A percentile compares a stretch with the other conserved stretches of the same genome.
Evolutionary conservation across 768 basidiomycete species (phyloP).

Genomic region (Kwoniella sp.): DNA sequence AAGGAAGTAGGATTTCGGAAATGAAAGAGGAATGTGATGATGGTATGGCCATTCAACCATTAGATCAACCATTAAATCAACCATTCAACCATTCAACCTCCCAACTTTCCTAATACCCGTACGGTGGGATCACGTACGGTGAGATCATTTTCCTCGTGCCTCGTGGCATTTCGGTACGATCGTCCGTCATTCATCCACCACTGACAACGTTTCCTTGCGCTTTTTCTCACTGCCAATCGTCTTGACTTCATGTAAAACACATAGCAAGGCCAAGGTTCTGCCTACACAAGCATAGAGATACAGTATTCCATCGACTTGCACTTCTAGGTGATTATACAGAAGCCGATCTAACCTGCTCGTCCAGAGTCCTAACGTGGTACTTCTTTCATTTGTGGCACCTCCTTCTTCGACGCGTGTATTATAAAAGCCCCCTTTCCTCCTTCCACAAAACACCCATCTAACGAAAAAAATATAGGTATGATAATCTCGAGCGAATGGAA

Average conservation of each 20-base stretch:
- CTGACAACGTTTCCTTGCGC: too few species aligned
- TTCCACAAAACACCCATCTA: neutral
- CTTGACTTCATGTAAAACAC: too few species aligned
- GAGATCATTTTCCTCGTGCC: neutral
- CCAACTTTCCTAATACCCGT: too few species aligned
- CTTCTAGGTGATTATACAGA: slow-evolving; percentile 1
- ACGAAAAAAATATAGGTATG: neutral
- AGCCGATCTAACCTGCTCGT: neutral
- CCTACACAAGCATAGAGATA: neutral
- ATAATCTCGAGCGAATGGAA: neutral
- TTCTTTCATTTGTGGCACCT: neutral
- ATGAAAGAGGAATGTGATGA: neutral
- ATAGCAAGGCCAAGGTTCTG: too few species aligned
- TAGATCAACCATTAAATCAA: too few species aligned
- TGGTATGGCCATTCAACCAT: too few species aligned
- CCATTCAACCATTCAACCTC: neutral
- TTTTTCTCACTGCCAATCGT: too few species aligned
- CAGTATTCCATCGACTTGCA: neutral
- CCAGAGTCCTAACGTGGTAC: neutral
- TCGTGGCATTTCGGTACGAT: neutral
- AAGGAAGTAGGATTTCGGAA: neutral
- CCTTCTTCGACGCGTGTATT: neutral
- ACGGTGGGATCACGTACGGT: neutral
- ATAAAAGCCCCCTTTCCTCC: neutral
- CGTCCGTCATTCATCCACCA: too few species aligned